Base-by-base conservation (phyloP, 2,329 filamentous ascomycete species). In the Nemania diffusa region DNA sequence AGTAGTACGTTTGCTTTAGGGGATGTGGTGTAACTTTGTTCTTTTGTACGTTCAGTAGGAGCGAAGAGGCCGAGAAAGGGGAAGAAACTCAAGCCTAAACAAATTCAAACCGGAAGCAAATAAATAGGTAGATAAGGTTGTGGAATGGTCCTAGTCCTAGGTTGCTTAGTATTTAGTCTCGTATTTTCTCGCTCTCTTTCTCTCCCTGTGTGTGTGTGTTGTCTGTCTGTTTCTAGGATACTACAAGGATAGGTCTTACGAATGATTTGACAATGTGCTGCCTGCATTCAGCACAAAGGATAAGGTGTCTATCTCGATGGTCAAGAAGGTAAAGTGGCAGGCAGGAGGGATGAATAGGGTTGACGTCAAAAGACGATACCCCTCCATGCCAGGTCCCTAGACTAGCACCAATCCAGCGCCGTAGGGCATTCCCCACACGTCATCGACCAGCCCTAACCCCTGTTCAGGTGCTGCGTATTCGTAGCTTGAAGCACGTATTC, bases 331-430 rank as follows among this genome's bases (percentile, higher is more conserved):
- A 15, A n/a, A 51, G 22, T 42, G 22, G 22, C 17, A 37, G 32
- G 52, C 6, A 20, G n/a, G 40, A 9, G 37, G 34, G 44, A 34
- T 8, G 32, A 13, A 22, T 27, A 1, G 57, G 58, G 37, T 73
- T 71, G 71, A 73, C 67, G 71, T 72, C 72, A 72, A 72, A 68
- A 67, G 68, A 29, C 52, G 61, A 51, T 53, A 59, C 58, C 64
- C 64, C 58, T 57, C 64, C 48, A 63, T 53, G 44, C 20, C 40
- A 50, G 32, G 24, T 29, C 32, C 44, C 44, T 20, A 40, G 24
- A 24, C 11, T 20, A 20, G 26, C 32, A n/a, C 58, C 48, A 61
- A 61, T 61, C 50, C 37, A 26, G 40, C n/a, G 9, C 13, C 0
- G 2, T 2, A 8, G 29, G 29, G 1, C 17, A 51, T 67, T 63